These are phyloP conservation scores for Fistulinella staudtii DNA, from an alignment of 1,284 basidiomycete species.

Conservation along the genomic window DNA sequence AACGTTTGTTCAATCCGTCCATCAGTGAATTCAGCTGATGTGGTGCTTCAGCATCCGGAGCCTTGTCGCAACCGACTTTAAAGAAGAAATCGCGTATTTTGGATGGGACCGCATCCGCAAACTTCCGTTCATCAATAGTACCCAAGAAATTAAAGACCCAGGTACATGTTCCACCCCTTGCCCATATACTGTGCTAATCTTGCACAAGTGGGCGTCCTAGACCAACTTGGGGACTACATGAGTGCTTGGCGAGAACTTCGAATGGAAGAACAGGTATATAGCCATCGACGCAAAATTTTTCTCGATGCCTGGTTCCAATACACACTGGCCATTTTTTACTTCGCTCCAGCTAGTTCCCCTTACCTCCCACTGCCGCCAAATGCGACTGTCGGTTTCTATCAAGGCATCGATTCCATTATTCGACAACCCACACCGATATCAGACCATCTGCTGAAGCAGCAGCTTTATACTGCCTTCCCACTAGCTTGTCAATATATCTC, in stretches of 20 bases:
- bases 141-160: slow-evolving; percentile 19
- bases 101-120: slow-evolving; percentile 32
- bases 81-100: slow-evolving; percentile 27
- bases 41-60: slow-evolving; percentile 14
- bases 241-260: slow-evolving; percentile 32
- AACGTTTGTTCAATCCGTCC: slow-evolving; percentile 14
- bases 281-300: slow-evolving; percentile 24
- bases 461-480: slow-evolving; percentile 16
- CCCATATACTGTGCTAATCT: slow-evolving; percentile 7
- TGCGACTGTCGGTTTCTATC: slow-evolving; percentile 21
- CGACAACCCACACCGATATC: slow-evolving; percentile 16
- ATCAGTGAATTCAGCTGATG: slow-evolving; percentile 11
- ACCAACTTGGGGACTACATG: slow-evolving; percentile 29
- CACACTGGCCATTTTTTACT: slow-evolving; percentile 10
- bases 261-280: slow-evolving; percentile 30
- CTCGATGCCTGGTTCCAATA: slow-evolving; percentile 28
- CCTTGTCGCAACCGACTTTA: slow-evolving; percentile 20
- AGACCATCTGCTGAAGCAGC: slow-evolving; percentile 6
- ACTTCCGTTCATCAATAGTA: slow-evolving; percentile 27
- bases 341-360: slow-evolving; percentile 14
- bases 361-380: slow-evolving; percentile 27
- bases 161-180: slow-evolving; percentile 7
- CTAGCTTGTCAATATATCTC: slow-evolving; percentile 13
- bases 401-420: slow-evolving; percentile 23
- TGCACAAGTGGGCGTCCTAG: slow-evolving; percentile 19